Evolutionary conservation across 495 filamentous ascomycete species (phyloP).

Genomic region (Barbatosphaeria neglecta): DNA sequence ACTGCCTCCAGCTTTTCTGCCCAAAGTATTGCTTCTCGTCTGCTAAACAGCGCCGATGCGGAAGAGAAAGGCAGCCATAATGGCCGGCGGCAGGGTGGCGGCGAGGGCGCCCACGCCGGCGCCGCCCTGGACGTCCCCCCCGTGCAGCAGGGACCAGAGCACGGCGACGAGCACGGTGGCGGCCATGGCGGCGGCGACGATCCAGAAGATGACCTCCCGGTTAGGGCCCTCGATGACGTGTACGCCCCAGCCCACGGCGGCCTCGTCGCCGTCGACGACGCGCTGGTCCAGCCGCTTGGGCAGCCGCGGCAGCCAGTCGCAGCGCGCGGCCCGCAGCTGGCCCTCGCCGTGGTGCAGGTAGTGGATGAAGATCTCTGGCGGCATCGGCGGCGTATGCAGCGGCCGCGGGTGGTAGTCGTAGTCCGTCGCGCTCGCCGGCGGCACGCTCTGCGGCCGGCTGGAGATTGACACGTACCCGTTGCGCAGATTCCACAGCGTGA

Average conservation of each 20-base stretch:
- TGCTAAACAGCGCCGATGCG: background rate
- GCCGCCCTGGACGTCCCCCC: conserved; percentile 2
- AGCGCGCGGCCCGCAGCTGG: background rate
- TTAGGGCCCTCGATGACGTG: conserved; percentile 8
- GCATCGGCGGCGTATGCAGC: conserved; percentile 1
- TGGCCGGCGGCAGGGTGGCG: background rate
- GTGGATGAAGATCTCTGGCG: conserved; percentile 2
- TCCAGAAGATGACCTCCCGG: background rate
- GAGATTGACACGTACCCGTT: conserved; percentile 2
- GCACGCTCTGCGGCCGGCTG: conserved; percentile 1
- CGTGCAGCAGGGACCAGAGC: background rate
- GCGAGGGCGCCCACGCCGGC: background rate
- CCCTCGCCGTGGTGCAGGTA: conserved; percentile 6
- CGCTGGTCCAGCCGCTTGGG: conserved; percentile 4
- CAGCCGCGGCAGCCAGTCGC: conserved; percentile 4
- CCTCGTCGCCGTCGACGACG: conserved; percentile 3
- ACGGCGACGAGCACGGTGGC: background rate
- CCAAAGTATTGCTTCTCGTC: no score
- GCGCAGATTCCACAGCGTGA: conserved; percentile 1
- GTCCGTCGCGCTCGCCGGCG: conserved; percentile 1
- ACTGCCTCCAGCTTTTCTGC: no score
- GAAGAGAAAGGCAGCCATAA: conserved; percentile 4
- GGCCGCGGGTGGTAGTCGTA: conserved; percentile 3
- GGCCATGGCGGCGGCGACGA: background rate
- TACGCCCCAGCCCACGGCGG: conserved; percentile 4